Evolutionary conservation across 2,329 filamentous ascomycete species (phyloP), one percentile per base, ranked within the genome.

Genomic region (Furcasterigmium furcatum): DNA sequence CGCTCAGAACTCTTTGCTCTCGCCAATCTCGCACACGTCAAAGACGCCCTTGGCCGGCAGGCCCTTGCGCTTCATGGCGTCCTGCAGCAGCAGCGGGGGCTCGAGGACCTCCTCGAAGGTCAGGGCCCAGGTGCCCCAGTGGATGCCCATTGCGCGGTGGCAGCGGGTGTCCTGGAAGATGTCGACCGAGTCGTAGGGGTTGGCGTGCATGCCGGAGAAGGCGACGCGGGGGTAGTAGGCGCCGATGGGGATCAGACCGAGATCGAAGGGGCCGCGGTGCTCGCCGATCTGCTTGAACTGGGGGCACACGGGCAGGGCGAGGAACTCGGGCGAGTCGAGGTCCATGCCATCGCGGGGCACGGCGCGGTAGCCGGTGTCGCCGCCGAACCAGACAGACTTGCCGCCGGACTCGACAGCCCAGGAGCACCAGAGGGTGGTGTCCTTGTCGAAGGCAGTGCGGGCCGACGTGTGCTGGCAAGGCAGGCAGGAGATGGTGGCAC

Each of bases 201-300:
- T 88, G 8, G 88, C 86, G 63, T 97, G 92, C 77, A 95, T 84
- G 18, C 82, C 72, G 39, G 84, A 90, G 73, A 94, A 91, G 51
- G 94, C 63, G 46, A 64, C 66, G 20, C 88, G 76, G 1, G 87
- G 88, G 48, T 80, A 74, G 65, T 96, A 96, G 2, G 91, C 92
- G 44, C 92, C 92, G 55, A 97, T 96, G 32, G 92, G 92, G 52
- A 97, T 94, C 45, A 96, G 70, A 1, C 92, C 92, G 7, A 97
- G 78, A 62, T 96, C 90, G 58, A 96, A 96, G 1, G 90, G 89
- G 0, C 92, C 91, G 27, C 89, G 77, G 43, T 85, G 76, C 14
- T 82, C 69, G 50, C 92, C 92, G 51, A 96, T 91, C 63, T 95
- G 78, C 51, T 80, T 79, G 70, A 96, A 96, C 41, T 91, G 89